A percentile compares a stretch with the other conserved stretches of the same genome.
Conservation (phyloP, 805 yeast genomes). For the Kodamaea kaohsiungensis region DNA sequence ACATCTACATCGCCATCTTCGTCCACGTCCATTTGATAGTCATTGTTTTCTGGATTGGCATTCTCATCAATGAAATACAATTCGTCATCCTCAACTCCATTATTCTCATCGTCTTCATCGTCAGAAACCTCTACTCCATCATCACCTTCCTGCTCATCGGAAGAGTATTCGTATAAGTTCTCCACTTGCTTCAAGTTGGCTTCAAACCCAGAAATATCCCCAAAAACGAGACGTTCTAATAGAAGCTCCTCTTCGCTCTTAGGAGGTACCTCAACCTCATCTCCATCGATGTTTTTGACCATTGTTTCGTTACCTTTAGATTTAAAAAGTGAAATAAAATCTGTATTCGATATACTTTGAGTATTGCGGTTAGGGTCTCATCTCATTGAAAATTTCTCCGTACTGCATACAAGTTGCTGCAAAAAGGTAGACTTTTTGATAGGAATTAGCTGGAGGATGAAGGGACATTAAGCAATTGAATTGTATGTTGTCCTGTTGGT, state of each 20-base stretch:
- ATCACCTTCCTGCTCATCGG: conserved; percentile 28
- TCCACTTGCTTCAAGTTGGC: conserved; percentile 61
- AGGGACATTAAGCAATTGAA: not conserved
- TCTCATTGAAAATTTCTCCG: conserved; percentile 3
- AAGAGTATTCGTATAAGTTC: conserved; percentile 50
- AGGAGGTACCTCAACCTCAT: conserved; percentile 49
- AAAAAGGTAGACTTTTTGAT: not conserved
- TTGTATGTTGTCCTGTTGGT: too few species aligned
- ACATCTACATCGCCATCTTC: conserved; percentile 31
- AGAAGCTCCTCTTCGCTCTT: conserved; percentile 83
- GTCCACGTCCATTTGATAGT: conserved; percentile 15
- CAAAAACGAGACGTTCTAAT: conserved; percentile 85
- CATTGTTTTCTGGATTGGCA: conserved; percentile 34
- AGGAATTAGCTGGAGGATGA: not conserved
- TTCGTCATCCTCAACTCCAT: conserved; percentile 34
- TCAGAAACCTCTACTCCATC: conserved; percentile 14
- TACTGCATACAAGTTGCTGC: not conserved
- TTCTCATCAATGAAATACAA: conserved; percentile 47
- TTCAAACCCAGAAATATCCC: conserved; percentile 78
- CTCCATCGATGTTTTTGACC: conserved; percentile 15
- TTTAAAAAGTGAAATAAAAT: not conserved
- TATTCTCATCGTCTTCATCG: conserved; percentile 24
- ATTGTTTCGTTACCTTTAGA: conserved; percentile 6
- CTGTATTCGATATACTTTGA: not conserved
- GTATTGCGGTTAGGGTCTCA: not conserved